Conservation (phyloP, 176 grass and related monocot genomes). For the Triticum turgidum region DNA sequence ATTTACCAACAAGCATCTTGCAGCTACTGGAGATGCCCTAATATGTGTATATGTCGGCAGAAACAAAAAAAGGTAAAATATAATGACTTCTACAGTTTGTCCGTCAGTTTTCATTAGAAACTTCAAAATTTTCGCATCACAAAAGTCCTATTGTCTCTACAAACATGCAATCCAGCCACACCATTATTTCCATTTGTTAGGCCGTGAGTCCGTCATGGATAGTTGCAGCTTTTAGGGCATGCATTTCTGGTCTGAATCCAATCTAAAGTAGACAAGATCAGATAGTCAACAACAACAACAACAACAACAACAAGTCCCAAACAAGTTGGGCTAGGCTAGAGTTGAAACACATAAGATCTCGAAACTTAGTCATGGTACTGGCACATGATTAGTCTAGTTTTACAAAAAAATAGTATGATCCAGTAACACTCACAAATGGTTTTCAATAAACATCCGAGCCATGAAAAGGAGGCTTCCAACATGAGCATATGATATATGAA, state of each 20-base stretch:
- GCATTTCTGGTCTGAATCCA: neutral
- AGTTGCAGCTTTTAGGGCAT: neutral
- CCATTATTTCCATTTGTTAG: neutral
- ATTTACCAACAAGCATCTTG: too few species aligned
- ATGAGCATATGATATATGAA: neutral
- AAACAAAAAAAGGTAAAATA: neutral
- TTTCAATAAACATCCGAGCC: neutral
- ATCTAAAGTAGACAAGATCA: neutral
- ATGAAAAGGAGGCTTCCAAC: neutral
- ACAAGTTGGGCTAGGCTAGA: too few species aligned
- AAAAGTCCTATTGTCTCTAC: neutral
- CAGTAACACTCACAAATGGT: neutral
- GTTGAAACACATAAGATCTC: too few species aligned
- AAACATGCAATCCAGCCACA: neutral
- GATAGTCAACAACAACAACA: neutral
- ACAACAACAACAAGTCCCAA: too few species aligned
- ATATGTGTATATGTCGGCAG: neutral
- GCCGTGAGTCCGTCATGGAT: neutral
- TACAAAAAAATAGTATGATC: neutral
- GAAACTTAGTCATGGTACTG: too few species aligned
- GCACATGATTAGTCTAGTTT: neutral
- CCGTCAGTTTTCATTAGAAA: neutral
- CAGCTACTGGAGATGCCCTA: neutral
- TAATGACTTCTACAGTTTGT: neutral
- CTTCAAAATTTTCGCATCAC: neutral